Conservation (phyloP, 495 filamentous ascomycete species). For the Penicillium egyptiacum region DNA sequence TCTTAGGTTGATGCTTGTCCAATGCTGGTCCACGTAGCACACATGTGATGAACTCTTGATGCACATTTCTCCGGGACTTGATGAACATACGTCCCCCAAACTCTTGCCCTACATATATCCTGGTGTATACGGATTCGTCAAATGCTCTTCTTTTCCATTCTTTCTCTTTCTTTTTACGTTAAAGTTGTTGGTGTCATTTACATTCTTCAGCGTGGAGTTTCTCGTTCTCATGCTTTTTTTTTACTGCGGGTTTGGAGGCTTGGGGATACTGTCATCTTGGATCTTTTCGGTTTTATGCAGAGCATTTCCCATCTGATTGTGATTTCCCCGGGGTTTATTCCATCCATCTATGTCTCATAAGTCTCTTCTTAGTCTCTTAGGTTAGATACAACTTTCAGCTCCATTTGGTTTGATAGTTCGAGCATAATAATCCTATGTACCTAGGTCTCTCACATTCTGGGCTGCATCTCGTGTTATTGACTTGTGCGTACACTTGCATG, state of each 20-base stretch:
- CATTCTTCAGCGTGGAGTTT: slow-evolving; percentile 27
- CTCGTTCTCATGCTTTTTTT: slow-evolving; percentile 21
- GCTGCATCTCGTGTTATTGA: background rate
- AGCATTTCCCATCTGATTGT: slow-evolving; percentile 8
- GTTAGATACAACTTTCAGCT: background rate
- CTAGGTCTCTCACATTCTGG: background rate
- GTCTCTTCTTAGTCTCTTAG: background rate
- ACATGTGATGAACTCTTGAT: slow-evolving; percentile 20
- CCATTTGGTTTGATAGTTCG: background rate
- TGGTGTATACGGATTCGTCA: slow-evolving; percentile 16
- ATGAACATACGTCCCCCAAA: slow-evolving; percentile 17
- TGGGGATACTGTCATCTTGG: slow-evolving; percentile 3
- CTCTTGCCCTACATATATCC: slow-evolving; percentile 18
- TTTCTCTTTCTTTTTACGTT: slow-evolving; percentile 1
- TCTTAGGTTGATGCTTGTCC: slow-evolving; percentile 24
- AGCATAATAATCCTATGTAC: background rate
- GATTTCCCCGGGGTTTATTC: slow-evolving; percentile 4
- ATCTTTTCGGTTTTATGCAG: slow-evolving; percentile 11
- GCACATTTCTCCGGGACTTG: slow-evolving; percentile 8
- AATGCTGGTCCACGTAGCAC: slow-evolving; percentile 27
- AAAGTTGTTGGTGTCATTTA: slow-evolving; percentile 13
- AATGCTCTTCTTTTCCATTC: background rate
- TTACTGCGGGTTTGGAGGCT: too few relatives aligned
- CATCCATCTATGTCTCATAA: background rate
- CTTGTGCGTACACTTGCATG: slow-evolving; percentile 17